These are phyloP conservation scores for Trifolium subterraneum DNA, from an alignment of 306 rosid genomes.

Conservation along the genomic window DNA sequence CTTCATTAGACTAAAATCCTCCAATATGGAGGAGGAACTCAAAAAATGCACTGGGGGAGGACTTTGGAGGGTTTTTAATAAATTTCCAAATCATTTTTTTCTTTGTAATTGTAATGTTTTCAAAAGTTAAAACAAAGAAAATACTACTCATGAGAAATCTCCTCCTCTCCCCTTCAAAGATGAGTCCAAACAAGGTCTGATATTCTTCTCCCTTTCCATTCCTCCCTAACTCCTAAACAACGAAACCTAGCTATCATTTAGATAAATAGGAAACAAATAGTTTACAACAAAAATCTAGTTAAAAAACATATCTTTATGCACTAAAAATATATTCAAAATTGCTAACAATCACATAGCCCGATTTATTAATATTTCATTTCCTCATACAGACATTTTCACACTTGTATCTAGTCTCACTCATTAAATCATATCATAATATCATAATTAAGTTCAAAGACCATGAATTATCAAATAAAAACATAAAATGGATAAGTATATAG, in stretches of 20 bases:
- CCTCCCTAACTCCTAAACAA: background rate
- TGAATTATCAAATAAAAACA: background rate
- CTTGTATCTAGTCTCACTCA: constrained; percentile 10
- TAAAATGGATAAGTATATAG: background rate
- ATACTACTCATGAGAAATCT: background rate
- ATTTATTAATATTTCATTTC: background rate
- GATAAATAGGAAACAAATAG: background rate
- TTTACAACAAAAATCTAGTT: background rate
- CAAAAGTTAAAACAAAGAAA: background rate
- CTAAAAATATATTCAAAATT: constrained; percentile 2
- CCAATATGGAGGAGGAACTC: background rate
- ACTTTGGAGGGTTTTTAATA: background rate
- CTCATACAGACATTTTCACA: background rate
- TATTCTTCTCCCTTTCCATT: background rate
- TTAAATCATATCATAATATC: background rate
- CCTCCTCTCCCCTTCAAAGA: background rate
- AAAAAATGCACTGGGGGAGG: background rate
- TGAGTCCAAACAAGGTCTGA: background rate
- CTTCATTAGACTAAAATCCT: background rate
- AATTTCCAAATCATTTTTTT: background rate
- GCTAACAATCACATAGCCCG: background rate
- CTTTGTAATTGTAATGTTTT: background rate
- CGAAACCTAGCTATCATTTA: background rate
- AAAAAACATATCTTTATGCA: background rate
- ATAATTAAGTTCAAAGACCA: constrained; percentile 1